Percentiles rank a stretch among this genome's conserved stretches.
Evolutionary conservation across 805 yeast genomes (phyloP).

Genomic region (Lipomyces japonicus): DNA sequence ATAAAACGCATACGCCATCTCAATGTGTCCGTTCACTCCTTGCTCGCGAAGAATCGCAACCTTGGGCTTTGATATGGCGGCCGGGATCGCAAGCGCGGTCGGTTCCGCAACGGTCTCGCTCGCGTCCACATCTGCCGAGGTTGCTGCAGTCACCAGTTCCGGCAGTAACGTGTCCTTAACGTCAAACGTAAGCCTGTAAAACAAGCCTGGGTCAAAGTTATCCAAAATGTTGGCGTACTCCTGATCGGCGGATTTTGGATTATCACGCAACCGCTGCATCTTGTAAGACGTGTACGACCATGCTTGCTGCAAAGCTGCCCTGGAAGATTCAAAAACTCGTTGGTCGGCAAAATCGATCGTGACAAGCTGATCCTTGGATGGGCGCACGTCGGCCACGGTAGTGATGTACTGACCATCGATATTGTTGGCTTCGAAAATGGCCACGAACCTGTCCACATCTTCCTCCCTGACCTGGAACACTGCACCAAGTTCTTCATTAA

Average conservation of each 20-base stretch:
- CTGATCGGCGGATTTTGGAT: slow-evolving; percentile 84
- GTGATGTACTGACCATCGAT: slow-evolving; percentile 53
- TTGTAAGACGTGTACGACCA: slow-evolving; percentile 90
- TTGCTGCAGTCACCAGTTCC: neutral
- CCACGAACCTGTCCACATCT: slow-evolving; percentile 53
- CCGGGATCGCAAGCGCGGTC: neutral
- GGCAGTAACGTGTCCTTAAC: slow-evolving; percentile 24
- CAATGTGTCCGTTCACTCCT: slow-evolving; percentile 97
- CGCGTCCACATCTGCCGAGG: neutral
- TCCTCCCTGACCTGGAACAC: slow-evolving; percentile 76
- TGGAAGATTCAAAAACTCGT: slow-evolving; percentile 19
- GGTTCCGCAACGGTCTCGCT: slow-evolving; percentile 24
- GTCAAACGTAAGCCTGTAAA: slow-evolving; percentile 70
- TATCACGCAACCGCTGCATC: slow-evolving; percentile 88
- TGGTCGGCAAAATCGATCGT: slow-evolving; percentile 17
- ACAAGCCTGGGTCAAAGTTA: slow-evolving; percentile 84
- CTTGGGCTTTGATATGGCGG: slow-evolving; percentile 54
- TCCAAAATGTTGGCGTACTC: slow-evolving; percentile 74
- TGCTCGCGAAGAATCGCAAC: slow-evolving; percentile 97
- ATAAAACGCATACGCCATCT: slow-evolving; percentile 96
- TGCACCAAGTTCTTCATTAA: slow-evolving; percentile 93
- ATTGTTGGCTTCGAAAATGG: slow-evolving; percentile 56
- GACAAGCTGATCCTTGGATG: slow-evolving; percentile 44
- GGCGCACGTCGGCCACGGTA: slow-evolving; percentile 60
- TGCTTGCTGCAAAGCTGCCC: slow-evolving; percentile 51